These are phyloP conservation scores for Fusarium sp. DNA, from an alignment of 2,329 filamentous ascomycete genomes.

Conservation along the genomic window DNA sequence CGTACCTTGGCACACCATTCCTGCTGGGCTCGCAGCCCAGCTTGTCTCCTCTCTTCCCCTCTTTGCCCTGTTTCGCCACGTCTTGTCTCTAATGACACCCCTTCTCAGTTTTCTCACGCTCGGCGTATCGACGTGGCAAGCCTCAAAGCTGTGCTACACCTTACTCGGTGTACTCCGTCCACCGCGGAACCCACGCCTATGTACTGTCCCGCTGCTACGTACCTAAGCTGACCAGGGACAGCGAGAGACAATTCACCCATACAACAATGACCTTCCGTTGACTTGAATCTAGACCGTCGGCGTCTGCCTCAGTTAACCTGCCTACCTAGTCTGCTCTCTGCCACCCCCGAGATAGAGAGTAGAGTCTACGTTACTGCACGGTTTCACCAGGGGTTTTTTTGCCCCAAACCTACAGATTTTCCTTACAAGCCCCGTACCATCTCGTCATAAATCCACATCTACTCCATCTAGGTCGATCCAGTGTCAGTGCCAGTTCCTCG, in stretches of 20 bases:
- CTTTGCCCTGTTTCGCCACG: conserved; percentile 38
- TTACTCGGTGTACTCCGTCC: conserved; percentile 24
- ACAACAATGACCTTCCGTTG: conserved; percentile 7
- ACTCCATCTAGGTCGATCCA: conserved; percentile 39
- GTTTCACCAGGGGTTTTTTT: neutral
- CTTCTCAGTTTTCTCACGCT: conserved; percentile 2
- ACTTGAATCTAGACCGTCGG: conserved; percentile 16
- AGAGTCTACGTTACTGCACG: too few species aligned
- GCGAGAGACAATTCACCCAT: conserved; percentile 3
- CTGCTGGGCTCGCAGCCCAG: conserved; percentile 8
- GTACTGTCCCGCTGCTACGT: too few species aligned
- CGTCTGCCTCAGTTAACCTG: conserved; percentile 5
- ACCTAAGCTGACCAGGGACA: conserved; percentile 6
- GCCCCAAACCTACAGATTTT: conserved; percentile 18
- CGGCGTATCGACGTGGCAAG: conserved; percentile 35
- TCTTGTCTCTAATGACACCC: conserved; percentile 23
- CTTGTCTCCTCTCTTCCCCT: conserved; percentile 44
- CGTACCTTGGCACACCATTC: conserved; percentile 43
- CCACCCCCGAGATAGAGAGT: neutral
- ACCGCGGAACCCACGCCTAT: conserved; percentile 1
- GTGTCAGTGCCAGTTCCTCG: conserved; percentile 47
- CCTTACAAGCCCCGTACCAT: conserved; percentile 19
- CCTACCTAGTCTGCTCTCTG: neutral
- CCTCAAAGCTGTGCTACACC: conserved; percentile 22
- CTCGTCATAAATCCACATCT: conserved; percentile 37